These are phyloP conservation scores for Hypoxylon sp. DNA, from an alignment of 2,329 filamentous ascomycete species.

Conservation along the genomic window DNA sequence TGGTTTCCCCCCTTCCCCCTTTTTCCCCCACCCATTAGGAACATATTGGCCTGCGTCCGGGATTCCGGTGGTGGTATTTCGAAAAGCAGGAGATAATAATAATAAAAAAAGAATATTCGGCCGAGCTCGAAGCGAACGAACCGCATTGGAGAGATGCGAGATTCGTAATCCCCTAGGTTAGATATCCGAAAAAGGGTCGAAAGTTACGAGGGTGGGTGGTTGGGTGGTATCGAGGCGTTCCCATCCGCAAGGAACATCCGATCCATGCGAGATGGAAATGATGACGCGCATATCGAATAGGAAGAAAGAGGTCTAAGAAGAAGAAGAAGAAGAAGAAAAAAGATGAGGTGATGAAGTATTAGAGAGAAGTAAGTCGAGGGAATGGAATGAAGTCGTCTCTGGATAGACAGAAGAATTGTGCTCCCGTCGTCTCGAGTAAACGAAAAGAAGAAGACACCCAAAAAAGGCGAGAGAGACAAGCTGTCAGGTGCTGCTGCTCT, in stretches of 20 bases:
- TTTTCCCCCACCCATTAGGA: constrained; percentile 25
- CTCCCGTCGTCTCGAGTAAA: constrained; percentile 19
- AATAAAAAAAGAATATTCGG: too few species aligned
- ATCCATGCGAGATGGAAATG: constrained; percentile 35
- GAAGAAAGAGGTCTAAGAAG: constrained; percentile 9
- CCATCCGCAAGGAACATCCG: constrained; percentile 21
- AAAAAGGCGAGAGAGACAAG: constrained; percentile 17
- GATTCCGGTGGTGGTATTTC: too few species aligned
- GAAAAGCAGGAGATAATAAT: constrained; percentile 1
- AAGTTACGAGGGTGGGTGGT: not conserved
- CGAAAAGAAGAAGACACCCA: constrained; percentile 7
- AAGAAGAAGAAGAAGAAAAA: too few species aligned
- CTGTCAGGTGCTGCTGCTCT: constrained; percentile 23
- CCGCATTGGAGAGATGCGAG: constrained; percentile 7
- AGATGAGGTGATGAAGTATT: constrained; percentile 14
- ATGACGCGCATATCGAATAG: constrained; percentile 10
- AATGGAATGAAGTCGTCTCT: constrained; percentile 2
- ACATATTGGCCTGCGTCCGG: constrained; percentile 21
- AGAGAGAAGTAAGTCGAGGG: constrained; percentile 1
- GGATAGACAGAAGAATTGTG: not conserved
- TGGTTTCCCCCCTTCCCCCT: not conserved
- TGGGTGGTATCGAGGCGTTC: constrained; percentile 19
- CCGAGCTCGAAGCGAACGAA: constrained; percentile 12
- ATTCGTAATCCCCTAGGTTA: constrained; percentile 1
- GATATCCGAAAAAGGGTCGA: too few species aligned